Evolutionary conservation across 495 filamentous ascomycete species (phyloP), one percentile per base, ranked within the genome.

Genomic region (Cercophora scortea): DNA sequence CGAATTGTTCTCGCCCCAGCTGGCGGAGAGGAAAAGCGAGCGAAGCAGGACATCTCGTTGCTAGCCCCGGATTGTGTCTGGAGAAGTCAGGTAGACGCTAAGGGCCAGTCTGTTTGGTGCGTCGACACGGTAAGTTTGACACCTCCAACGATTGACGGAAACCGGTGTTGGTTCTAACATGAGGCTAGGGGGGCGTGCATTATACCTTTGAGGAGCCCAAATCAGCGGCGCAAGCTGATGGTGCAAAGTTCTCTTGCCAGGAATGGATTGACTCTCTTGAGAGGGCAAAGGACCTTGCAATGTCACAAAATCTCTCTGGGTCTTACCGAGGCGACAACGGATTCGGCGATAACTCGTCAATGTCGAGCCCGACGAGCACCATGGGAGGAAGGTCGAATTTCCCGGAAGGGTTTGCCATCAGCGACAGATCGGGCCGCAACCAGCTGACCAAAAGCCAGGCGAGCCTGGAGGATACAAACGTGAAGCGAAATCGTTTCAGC

Each of bases 21-120:
- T 25, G 90, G 90, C 1, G 92, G 93, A 0, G 93, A 96, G 55
- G 91, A 97, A 61, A 99, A 99, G 72, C 90, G 91, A 64, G 78
- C 89, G 35, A 99, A 99, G 66, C 73, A 86, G 54, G 93, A 97
- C 59, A 84, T 97, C 41, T 87, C 88, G 34, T 74, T 97, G 33
- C 73, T 95, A 12, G 74, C 74, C 1, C 70, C 84, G 0, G 90
- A 86, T 51, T 88, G 81, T 53, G 70, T 74, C 34, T 96, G 87
- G 83, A 85, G 78, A 63, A 90, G 78, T 56, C 86, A 86, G 47
- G 77, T 85, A 39, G 90, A 95, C 64, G 75, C 81, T 38, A 95
- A 94, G 65, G 90, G 89, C 16, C 76, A 89, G 63, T 84, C 81
- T 15, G 86, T 84, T 33, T 99, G 93, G 92, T 85, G 84, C 66